Conservation (phyloP, 441 rosid species). For the Pelargonium fulgidum region DNA sequence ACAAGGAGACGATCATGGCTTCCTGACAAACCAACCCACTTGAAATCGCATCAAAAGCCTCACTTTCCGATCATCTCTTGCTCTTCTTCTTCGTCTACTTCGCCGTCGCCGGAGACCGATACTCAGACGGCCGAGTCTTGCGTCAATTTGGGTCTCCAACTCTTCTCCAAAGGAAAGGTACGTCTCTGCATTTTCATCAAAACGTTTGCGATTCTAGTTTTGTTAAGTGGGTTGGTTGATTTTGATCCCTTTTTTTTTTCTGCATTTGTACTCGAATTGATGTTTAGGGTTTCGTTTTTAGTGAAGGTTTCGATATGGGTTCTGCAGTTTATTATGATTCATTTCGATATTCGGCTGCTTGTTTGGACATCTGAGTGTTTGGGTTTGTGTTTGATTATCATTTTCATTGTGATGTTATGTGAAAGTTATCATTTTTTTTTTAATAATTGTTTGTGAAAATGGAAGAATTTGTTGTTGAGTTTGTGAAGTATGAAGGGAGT, state of each 20-base stretch:
- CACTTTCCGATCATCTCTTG: slow-evolving; percentile 31
- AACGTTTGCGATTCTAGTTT: not conserved
- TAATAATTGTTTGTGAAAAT: not conserved
- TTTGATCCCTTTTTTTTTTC: not conserved
- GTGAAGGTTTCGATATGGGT: not conserved
- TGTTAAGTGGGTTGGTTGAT: not conserved
- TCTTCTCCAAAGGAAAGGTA: slow-evolving; percentile 83
- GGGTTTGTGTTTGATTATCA: not conserved
- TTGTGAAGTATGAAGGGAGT: not conserved
- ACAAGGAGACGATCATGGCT: slow-evolving; percentile 11
- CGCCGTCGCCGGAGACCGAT: slow-evolving; percentile 41
- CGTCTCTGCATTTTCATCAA: not conserved
- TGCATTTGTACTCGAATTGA: not conserved
- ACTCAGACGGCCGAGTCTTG: slow-evolving; percentile 70
- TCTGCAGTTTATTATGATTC: not conserved
- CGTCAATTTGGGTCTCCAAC: slow-evolving; percentile 71
- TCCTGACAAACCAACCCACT: not conserved
- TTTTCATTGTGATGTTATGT: not conserved
- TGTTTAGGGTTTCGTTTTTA: not conserved
- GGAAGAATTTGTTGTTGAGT: not conserved
- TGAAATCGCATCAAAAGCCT: slow-evolving; percentile 23
- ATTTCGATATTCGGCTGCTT: not conserved
- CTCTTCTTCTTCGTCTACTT: slow-evolving; percentile 41
- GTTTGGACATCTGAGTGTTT: not conserved
- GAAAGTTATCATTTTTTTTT: too few relatives aligned